Conservation (phyloP, 768 basidiomycete species). For the Pisolithus orientalis region DNA sequence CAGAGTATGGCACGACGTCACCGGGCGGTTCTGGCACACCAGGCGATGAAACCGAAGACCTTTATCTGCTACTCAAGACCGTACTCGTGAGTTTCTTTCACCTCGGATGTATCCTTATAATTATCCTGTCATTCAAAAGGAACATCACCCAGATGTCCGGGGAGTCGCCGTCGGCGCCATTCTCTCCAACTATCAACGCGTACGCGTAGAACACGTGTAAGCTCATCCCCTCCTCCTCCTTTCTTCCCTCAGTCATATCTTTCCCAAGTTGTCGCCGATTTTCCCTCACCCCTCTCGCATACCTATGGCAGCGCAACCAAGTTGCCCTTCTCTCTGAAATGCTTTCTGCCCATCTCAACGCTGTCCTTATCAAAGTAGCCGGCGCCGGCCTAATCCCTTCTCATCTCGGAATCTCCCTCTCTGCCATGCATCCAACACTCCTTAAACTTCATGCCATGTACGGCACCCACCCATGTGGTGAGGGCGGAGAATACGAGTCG, state of each 20-base stretch:
- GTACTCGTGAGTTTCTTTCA: constrained; percentile 58
- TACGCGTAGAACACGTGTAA: constrained; percentile 96
- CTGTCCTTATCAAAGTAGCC: constrained; percentile 90
- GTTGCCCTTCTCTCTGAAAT: constrained; percentile 80
- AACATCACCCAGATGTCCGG: constrained; percentile 69
- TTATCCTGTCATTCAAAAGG: constrained; percentile 32
- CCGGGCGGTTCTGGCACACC: constrained; percentile 43
- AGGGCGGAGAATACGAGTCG: constrained; percentile 97
- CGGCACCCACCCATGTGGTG: constrained; percentile 92
- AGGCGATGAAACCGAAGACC: constrained; percentile 97
- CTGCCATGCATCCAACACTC: constrained; percentile 68
- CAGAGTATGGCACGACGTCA: constrained; percentile 77
- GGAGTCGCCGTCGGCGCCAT: constrained; percentile 95
- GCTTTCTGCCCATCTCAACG: constrained; percentile 72
- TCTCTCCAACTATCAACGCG: constrained; percentile 93
- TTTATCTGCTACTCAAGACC: constrained; percentile 59
- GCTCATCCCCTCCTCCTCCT: constrained; percentile 15
- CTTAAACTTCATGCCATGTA: constrained; percentile 69
- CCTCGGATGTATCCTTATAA: constrained; percentile 1
- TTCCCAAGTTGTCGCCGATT: constrained; percentile 68
- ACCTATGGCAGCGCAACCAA: constrained; percentile 94
- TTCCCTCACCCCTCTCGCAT: constrained; percentile 71
- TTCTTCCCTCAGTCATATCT: constrained; percentile 2
- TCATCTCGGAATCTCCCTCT: constrained; percentile 75
- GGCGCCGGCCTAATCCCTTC: constrained; percentile 78